A percentile compares a stretch with the other conserved stretches of the same genome.
These are phyloP conservation scores for Cephalotrichum gorgonifer DNA, from an alignment of 2,329 filamentous ascomycete species.

Conservation along the genomic window DNA sequence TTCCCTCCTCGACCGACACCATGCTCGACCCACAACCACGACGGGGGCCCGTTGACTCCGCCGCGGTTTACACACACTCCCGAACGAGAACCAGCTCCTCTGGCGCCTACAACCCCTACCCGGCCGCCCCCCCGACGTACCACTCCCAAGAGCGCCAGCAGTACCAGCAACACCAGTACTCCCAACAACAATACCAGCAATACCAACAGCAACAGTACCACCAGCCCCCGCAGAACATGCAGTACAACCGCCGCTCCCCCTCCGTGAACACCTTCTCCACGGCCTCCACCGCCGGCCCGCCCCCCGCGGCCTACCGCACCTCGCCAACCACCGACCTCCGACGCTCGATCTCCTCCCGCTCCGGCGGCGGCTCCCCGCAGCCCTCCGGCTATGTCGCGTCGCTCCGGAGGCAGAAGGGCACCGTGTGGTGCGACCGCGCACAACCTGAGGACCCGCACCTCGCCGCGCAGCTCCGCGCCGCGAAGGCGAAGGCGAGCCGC, in stretches of 20 bases:
- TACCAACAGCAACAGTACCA: slow-evolving; percentile 2
- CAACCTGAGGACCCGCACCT: slow-evolving; percentile 86
- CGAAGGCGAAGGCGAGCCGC: slow-evolving; percentile 74
- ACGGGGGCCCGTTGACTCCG: slow-evolving; percentile 14
- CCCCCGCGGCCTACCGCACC: slow-evolving; percentile 45
- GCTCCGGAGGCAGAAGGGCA: slow-evolving; percentile 94
- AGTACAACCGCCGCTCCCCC: slow-evolving; percentile 35
- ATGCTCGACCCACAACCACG: slow-evolving; percentile 11
- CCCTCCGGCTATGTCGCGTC: slow-evolving; percentile 82
- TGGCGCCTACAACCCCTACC: slow-evolving; percentile 23
- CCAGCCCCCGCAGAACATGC: slow-evolving; percentile 14
- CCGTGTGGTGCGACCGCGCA: slow-evolving; percentile 93
- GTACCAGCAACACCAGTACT: background rate
- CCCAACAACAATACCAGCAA: background rate
- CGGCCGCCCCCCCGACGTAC: background rate
- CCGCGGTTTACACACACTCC: slow-evolving; percentile 38
- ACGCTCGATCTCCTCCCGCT: slow-evolving; percentile 73
- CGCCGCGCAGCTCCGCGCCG: slow-evolving; percentile 71
- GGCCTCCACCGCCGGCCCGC: slow-evolving; percentile 54
- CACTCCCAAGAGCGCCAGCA: background rate
- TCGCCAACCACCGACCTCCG: slow-evolving; percentile 50
- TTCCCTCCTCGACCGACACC: too few relatives aligned
- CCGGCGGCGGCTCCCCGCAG: slow-evolving; percentile 37
- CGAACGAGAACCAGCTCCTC: slow-evolving; percentile 48
- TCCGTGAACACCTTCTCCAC: slow-evolving; percentile 61